phyloP scores from a whole-genome alignment of 805 yeast species.

The Candida arabinofermentans region DNA sequence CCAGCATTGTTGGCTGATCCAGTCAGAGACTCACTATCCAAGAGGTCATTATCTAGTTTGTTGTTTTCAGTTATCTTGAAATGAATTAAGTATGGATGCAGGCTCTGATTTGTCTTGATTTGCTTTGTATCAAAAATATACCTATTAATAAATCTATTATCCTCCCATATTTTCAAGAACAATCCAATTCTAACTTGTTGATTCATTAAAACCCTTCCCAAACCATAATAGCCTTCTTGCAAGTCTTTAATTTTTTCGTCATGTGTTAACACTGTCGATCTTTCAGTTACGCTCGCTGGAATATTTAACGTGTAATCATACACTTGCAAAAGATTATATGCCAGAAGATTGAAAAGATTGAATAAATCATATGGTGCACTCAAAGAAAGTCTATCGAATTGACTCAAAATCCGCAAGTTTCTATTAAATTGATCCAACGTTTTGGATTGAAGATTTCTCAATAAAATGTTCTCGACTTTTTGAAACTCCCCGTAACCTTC shows the following conservation, averaged over 20 bases:
- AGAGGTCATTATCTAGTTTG: constrained; percentile 6
- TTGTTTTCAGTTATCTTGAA: constrained; percentile 29
- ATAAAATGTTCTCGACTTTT: constrained; percentile 26
- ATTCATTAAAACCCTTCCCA: constrained; percentile 27
- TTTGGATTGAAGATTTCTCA: constrained; percentile 23
- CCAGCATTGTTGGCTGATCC: not conserved
- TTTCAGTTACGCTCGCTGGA: not conserved
- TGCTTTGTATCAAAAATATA: constrained; percentile 12
- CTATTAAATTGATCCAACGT: constrained; percentile 32
- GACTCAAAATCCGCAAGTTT: constrained; percentile 29
- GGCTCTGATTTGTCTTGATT: constrained; percentile 13
- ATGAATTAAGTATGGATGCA: constrained; percentile 27
- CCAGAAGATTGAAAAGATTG: constrained; percentile 27
- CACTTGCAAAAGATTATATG: constrained; percentile 21
- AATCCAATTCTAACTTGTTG: constrained; percentile 29
- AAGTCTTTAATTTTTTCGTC: constrained; percentile 12
- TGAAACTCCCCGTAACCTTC: constrained; percentile 21
- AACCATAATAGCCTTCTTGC: constrained; percentile 20
- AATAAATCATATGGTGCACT: constrained; percentile 30
- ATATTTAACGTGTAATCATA: constrained; percentile 10
- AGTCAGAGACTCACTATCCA: not conserved
- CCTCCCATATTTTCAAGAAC: constrained; percentile 32
- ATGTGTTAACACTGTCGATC: not conserved
- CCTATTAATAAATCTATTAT: constrained; percentile 25
- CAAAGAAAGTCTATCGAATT: constrained; percentile 29